A percentile compares a stretch with the other conserved stretches of the same genome.
These are phyloP conservation scores for Zanthoxylum bungeanum DNA, from an alignment of 345 rosid species.

Conservation along the genomic window DNA sequence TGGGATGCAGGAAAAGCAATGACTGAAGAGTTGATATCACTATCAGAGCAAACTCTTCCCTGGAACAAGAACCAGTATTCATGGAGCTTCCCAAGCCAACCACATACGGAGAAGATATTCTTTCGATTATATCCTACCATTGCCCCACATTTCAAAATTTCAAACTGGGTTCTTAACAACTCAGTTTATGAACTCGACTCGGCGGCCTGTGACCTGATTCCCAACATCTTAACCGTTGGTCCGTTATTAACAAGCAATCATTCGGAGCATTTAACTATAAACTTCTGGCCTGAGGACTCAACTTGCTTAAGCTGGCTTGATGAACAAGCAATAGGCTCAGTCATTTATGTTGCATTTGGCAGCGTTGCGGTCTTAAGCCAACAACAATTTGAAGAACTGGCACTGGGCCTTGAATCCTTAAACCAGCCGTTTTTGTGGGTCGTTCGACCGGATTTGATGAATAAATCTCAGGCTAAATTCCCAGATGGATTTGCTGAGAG, in stretches of 20 bases:
- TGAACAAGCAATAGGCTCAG: slow-evolving; percentile 27
- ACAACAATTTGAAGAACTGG: no score
- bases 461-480: not conserved
- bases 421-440: no score
- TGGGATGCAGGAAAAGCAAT: slow-evolving; percentile 15
- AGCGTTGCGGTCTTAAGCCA: no score
- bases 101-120: not conserved
- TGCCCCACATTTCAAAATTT: not conserved
- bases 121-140: not conserved
- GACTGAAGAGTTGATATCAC: slow-evolving; percentile 2
- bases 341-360: slow-evolving; percentile 50
- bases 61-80: slow-evolving; percentile 12
- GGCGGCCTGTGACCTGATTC: slow-evolving; percentile 12
- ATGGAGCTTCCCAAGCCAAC: slow-evolving; percentile 17
- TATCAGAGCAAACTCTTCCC: slow-evolving; percentile 17
- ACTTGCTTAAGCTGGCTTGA: slow-evolving; percentile 42
- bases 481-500: slow-evolving; percentile 27
- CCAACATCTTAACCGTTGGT: slow-evolving; percentile 18
- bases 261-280: no score
- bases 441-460: slow-evolving; percentile 9
- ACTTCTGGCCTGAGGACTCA: slow-evolving; percentile 27
- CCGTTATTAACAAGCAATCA: no score
- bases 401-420: no score
- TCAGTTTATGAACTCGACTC: slow-evolving; percentile 30
- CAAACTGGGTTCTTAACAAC: slow-evolving; percentile 20